Evolutionary conservation across 306 rosid genomes (phyloP), one percentile per base, ranked within the genome.

Genomic region (Sicyos edulis): DNA sequence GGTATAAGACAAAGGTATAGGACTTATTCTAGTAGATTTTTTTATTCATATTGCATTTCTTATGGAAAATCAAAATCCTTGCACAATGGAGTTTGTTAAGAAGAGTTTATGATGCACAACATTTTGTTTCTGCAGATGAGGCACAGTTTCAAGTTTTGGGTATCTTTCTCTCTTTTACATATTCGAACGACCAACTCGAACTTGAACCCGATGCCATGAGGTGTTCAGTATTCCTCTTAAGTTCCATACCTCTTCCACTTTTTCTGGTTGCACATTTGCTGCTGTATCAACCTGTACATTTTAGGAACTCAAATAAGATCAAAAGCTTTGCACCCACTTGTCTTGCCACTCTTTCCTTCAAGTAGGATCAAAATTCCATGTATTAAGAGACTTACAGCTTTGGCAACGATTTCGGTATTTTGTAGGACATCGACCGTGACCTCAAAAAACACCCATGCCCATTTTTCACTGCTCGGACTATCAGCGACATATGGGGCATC

Each of bases 391-490:
- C 95, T 50, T 90, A 88, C 97, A 51, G 96, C 98, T 90, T 93
- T 93, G 10, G 96, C 97, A 73, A 88, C 59, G 64, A 93, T 87
- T 85, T 88, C 91, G 0, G 84, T 88, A 83, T 80, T 84, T 51
- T 32, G 82, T 63, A 5, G 78, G 78, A 90, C 81, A 78, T 90
- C 92, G 40, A 82, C 76, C 2, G 77, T 78, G 82, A 83, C 79
- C 80, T 88, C 92, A 40, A 93, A 93, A 37, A 93, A 86, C 80
- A 93, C 97, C 98, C 98, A 93, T 52, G 97, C 98, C 98, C 98
- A 93, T 77, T 88, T 93, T 75, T 93, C 90, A 76, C 92, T 81
- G 79, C 78, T 77, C 66, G 74, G 74, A 58, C 77, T 80, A 47
- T 87, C 97, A 6, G 96, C 29, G 24, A 88, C 67, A 55, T 93